Percentiles rank a stretch among this genome's conserved stretches.
phyloP scores from a whole-genome alignment of 768 basidiomycete genomes.

The Phylloporus sp. region DNA sequence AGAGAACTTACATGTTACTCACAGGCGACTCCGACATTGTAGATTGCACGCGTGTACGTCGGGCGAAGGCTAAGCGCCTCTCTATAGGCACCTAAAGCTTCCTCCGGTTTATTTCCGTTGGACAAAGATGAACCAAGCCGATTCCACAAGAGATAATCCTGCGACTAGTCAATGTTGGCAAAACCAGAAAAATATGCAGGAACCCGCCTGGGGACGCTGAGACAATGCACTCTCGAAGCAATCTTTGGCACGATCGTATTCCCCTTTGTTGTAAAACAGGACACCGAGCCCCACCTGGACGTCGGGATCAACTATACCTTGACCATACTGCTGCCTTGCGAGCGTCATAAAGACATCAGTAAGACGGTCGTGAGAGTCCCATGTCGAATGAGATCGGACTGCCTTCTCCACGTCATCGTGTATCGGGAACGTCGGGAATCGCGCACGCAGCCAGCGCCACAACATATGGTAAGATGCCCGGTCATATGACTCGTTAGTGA shows the following conservation, averaged over 20 bases:
- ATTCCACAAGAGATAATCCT: conserved; percentile 97
- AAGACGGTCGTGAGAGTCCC: conserved; percentile 77
- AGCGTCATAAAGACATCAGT: conserved; percentile 80
- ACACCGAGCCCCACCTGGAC: conserved; percentile 93
- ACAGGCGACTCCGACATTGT: conserved; percentile 98
- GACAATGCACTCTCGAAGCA: conserved; percentile 89
- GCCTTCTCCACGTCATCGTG: conserved; percentile 53
- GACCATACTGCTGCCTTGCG: conserved; percentile 75
- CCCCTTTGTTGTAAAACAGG: conserved; percentile 81
- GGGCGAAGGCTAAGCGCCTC: conserved; percentile 88
- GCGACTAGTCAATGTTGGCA: neutral
- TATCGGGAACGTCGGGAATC: conserved; percentile 53
- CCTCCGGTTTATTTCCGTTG: conserved; percentile 91
- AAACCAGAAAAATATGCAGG: neutral
- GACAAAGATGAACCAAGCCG: conserved; percentile 90
- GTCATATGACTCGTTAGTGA: conserved; percentile 91
- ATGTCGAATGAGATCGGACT: conserved; percentile 53
- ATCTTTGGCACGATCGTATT: conserved; percentile 87
- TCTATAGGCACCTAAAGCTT: conserved; percentile 84
- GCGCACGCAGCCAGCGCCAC: conserved; percentile 74
- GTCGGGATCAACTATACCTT: conserved; percentile 75
- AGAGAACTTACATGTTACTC: conserved; percentile 31
- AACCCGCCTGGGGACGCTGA: conserved; percentile 61
- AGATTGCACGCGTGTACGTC: conserved; percentile 94
- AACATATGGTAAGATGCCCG: conserved; percentile 81